Evolutionary conservation across 2,329 filamentous ascomycete species (phyloP).

Genomic region (Fusarium circinatum): DNA sequence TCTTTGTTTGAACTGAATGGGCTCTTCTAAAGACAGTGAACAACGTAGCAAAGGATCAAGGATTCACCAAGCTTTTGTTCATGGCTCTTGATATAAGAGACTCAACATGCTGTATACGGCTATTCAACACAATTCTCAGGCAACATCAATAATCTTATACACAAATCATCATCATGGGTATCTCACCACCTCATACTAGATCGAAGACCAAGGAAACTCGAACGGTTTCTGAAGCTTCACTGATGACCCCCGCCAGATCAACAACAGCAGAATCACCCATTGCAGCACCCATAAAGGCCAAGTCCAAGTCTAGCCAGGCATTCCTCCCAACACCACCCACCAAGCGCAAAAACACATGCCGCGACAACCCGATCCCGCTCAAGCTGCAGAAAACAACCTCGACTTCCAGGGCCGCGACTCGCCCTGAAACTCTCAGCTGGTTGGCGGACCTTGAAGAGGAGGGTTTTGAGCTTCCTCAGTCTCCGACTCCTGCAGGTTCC

Average conservation of each 20-base stretch:
- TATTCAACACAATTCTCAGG: not conserved
- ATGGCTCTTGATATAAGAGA: not conserved
- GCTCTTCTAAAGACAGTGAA: not conserved
- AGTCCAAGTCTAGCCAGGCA: not conserved
- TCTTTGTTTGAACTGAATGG: not conserved
- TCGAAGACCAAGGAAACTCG: not conserved
- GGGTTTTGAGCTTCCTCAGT: not conserved
- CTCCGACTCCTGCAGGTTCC: not conserved
- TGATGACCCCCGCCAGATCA: not conserved
- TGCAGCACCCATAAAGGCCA: not conserved
- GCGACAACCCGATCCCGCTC: not conserved
- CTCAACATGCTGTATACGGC: not conserved
- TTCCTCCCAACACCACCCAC: not conserved
- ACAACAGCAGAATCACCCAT: not conserved
- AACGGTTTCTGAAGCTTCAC: not conserved
- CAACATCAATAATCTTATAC: not conserved
- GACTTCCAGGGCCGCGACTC: not conserved
- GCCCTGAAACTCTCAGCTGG: not conserved
- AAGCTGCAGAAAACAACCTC: not conserved
- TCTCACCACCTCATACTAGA: not conserved
- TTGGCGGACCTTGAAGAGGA: not conserved
- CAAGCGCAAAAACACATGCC: not conserved
- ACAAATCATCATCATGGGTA: slow-evolving; percentile 2
- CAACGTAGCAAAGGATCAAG: not conserved
- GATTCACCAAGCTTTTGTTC: not conserved